Conservation (phyloP, 176 grass and related monocot genomes). For the Tillandsia fasciculata region DNA sequence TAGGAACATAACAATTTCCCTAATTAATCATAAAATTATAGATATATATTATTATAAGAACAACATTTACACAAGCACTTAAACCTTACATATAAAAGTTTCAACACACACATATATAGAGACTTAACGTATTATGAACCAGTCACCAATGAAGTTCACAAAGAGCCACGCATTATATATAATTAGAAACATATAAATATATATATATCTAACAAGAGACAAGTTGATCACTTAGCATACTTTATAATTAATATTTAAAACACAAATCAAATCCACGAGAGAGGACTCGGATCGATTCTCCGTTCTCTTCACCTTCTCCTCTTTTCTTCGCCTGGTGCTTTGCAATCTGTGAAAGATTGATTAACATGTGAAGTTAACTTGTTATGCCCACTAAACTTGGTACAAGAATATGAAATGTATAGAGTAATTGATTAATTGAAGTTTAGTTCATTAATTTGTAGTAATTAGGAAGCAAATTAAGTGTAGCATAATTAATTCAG, state of each 20-base stretch:
- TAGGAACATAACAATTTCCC: neutral
- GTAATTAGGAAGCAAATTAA: no score
- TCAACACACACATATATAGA: neutral
- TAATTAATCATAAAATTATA: neutral
- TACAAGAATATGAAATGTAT: no score
- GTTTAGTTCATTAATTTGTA: no score
- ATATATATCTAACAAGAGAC: neutral
- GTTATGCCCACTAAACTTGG: no score
- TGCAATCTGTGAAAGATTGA: slow-evolving; percentile 1
- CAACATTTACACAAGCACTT: neutral
- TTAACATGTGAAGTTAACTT: no score
- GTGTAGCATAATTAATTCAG: no score
- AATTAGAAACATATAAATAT: neutral
- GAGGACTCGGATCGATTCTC: neutral
- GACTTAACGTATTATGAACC: neutral
- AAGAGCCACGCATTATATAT: no score
- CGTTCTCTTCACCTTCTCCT: neutral
- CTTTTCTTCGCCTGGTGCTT: neutral
- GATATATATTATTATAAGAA: neutral
- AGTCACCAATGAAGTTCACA: neutral
- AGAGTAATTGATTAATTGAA: no score
- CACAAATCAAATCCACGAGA: neutral
- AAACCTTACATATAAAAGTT: neutral
- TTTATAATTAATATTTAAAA: no score
- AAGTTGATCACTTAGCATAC: neutral